These are phyloP conservation scores for Strobilomyces confusus DNA, from an alignment of 768 basidiomycete genomes.

Conservation along the genomic window DNA sequence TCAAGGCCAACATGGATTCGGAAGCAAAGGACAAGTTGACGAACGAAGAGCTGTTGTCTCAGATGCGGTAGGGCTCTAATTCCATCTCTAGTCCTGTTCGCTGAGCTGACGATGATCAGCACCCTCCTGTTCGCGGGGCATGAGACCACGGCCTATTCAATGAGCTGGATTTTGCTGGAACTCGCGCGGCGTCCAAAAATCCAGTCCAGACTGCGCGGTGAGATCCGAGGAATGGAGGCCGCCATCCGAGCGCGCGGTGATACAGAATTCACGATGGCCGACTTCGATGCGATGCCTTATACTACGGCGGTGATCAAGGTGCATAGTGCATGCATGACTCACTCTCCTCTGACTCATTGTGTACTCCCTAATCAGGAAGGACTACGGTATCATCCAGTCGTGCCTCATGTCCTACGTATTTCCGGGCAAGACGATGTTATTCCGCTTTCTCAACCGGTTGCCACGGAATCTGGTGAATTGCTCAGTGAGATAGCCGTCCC, in stretches of 20 bases:
- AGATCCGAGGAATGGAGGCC: slow-evolving; percentile 12
- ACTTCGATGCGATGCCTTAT: slow-evolving; percentile 51
- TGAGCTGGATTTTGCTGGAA: slow-evolving; percentile 62
- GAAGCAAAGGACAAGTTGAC: slow-evolving; percentile 24
- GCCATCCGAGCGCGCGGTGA: slow-evolving; percentile 8
- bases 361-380: slow-evolving; percentile 36
- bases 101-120: background rate
- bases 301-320: slow-evolving; percentile 36
- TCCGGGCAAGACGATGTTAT: slow-evolving; percentile 52
- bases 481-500: slow-evolving; percentile 44
- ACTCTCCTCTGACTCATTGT: slow-evolving; percentile 15
- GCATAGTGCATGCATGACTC: slow-evolving; percentile 12
- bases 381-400: slow-evolving; percentile 45
- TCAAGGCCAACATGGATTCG: slow-evolving; percentile 28
- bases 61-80: background rate
- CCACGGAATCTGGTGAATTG: slow-evolving; percentile 40
- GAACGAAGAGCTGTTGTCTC: slow-evolving; percentile 12
- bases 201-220: slow-evolving; percentile 54
- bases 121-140: slow-evolving; percentile 35
- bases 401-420: slow-evolving; percentile 50
- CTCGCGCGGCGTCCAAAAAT: slow-evolving; percentile 54
- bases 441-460: slow-evolving; percentile 54
- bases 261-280: slow-evolving; percentile 29
- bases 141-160: slow-evolving; percentile 57
- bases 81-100: background rate